Percentiles rank a stretch among this genome's conserved stretches.
These are phyloP conservation scores for Cladosporium sp. DNA, from an alignment of 2,329 filamentous ascomycete species.

Conservation along the genomic window DNA sequence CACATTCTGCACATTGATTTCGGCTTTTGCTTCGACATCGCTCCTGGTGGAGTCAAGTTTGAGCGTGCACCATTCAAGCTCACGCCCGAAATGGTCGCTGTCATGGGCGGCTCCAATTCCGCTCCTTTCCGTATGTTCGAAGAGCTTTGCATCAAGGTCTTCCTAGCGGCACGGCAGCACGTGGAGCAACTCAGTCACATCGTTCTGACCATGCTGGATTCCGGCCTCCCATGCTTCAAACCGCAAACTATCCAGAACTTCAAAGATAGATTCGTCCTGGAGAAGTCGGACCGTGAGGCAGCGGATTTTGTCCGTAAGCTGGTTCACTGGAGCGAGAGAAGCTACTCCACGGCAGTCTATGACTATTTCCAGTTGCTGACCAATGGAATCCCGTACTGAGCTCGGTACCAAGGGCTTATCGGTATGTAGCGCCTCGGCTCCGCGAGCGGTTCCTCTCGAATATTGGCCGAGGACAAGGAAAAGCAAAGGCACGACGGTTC, in stretches of 20 bases:
- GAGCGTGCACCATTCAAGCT: conserved; percentile 98
- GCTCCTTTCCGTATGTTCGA: conserved; percentile 95
- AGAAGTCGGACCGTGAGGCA: conserved; percentile 85
- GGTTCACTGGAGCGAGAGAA: conserved; percentile 83
- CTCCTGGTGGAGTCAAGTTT: conserved; percentile 92
- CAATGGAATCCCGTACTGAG: conserved; percentile 90
- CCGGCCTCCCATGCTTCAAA: conserved; percentile 94
- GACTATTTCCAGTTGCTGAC: conserved; percentile 97
- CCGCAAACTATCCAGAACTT: conserved; percentile 92
- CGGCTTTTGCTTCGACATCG: conserved; percentile 98
- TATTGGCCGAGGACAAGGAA: too few relatives aligned
- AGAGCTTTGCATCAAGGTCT: conserved; percentile 91
- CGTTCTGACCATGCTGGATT: conserved; percentile 91
- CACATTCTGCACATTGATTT: conserved; percentile 99
- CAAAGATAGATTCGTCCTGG: conserved; percentile 83
- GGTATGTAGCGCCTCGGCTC: too few relatives aligned
- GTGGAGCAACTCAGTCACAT: conserved; percentile 84
- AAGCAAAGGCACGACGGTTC: too few relatives aligned
- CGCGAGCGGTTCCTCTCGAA: too few relatives aligned
- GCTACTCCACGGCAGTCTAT: conserved; percentile 88
- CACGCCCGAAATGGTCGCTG: conserved; percentile 94
- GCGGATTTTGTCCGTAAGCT: conserved; percentile 89
- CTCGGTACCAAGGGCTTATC: not conserved
- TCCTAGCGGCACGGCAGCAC: conserved; percentile 80
- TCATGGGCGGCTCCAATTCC: conserved; percentile 82